phyloP scores from a whole-genome alignment of 352 stramenopile genomes.

The Phytophthora aleatoria region DNA sequence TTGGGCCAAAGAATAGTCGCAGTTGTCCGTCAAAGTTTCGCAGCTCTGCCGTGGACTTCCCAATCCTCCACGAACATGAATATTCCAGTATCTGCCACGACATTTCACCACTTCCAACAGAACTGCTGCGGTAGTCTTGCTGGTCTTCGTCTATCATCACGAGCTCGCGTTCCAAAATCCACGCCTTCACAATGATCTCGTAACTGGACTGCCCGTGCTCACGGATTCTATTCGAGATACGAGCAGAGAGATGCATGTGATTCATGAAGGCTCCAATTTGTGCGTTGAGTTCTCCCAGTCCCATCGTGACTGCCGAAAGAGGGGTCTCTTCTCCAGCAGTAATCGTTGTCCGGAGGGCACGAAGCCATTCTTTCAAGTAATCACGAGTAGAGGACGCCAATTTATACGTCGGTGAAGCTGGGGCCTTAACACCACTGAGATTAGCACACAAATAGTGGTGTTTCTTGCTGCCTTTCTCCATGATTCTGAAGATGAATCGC shows the following conservation, averaged over 20 bases:
- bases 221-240: constrained; percentile 36
- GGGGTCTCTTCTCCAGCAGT: neutral
- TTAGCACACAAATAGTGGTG: constrained; percentile 70
- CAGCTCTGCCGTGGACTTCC: constrained; percentile 53
- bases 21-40: constrained; percentile 59
- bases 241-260: constrained; percentile 54
- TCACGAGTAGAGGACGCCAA: constrained; percentile 42
- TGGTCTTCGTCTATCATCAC: constrained; percentile 22
- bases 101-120: constrained; percentile 13
- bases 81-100: constrained; percentile 76
- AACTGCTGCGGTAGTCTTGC: neutral
- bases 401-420: constrained; percentile 17
- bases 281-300: constrained; percentile 44
- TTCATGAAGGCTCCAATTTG: constrained; percentile 54
- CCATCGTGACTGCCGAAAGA: constrained; percentile 14
- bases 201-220: constrained; percentile 44
- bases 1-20: constrained; percentile 44
- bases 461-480: constrained; percentile 32
- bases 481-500: constrained; percentile 73
- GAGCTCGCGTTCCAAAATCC: constrained; percentile 67
- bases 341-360: constrained; percentile 35
- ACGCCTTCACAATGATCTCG: constrained; percentile 58
- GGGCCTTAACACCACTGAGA: constrained; percentile 8
- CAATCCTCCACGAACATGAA: constrained; percentile 53
- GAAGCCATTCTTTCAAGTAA: constrained; percentile 58